phyloP scores from a whole-genome alignment of 208 protist genomes.

The Acanthamoeba royreba region DNA sequence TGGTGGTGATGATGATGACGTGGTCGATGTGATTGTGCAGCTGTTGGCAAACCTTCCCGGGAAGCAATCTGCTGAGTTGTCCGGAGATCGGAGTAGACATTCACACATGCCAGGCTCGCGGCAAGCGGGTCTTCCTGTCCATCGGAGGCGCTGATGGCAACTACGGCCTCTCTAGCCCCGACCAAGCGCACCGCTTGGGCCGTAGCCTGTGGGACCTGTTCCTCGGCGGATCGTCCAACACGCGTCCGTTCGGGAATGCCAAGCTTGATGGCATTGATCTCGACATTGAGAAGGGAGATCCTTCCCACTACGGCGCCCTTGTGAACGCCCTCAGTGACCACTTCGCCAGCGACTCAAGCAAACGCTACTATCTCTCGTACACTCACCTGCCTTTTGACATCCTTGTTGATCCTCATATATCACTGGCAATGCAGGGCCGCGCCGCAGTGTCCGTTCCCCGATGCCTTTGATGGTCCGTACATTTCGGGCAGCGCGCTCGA shows the following conservation, averaged over 20 bases:
- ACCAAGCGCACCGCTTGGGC: not conserved
- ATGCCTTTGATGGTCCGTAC: slow-evolving; percentile 32
- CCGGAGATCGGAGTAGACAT: slow-evolving; percentile 38
- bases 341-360: not conserved
- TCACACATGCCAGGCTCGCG: slow-evolving; percentile 19
- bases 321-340: not conserved
- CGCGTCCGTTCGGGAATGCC: slow-evolving; percentile 43
- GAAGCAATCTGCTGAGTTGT: not conserved
- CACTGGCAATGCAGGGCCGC: not conserved
- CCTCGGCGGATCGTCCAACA: slow-evolving; percentile 41
- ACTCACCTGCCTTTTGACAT: not conserved
- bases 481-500: not conserved
- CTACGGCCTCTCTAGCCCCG: slow-evolving; percentile 32
- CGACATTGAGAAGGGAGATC: slow-evolving; percentile 53
- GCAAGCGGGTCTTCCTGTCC: slow-evolving; percentile 47
- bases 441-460: slow-evolving; percentile 61
- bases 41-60: not conserved
- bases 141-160: slow-evolving; percentile 46
- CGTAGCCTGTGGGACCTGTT: slow-evolving; percentile 59
- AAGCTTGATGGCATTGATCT: slow-evolving; percentile 58
- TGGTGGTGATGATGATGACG: not conserved
- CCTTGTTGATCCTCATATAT: not conserved
- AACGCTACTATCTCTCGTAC: not conserved
- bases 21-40: not conserved
- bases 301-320: slow-evolving; percentile 42